Base-by-base conservation (phyloP, 2,329 filamentous ascomycete species). In the Fusarium goolgardi region DNA sequence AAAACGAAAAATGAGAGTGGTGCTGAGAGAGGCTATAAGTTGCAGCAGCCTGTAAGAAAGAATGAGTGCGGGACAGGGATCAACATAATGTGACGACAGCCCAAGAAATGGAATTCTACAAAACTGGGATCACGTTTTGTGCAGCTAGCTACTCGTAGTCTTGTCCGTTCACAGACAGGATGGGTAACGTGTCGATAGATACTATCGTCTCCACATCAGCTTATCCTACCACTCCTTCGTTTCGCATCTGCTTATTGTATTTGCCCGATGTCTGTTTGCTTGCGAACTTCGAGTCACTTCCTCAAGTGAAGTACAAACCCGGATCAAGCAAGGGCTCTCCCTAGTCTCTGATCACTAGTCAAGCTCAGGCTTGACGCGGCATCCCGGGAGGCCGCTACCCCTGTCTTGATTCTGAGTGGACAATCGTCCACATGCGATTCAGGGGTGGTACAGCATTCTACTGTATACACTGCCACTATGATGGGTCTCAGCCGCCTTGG, bases 131-230 rank as follows among this genome's bases (percentile, higher is more conserved):
- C 66, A 59, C 61, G 61, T 55, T 60, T 60, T 59, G 66, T 63
- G 57, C 50, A 56, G 53, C 41, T 65, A 46, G 18, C 35, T 39
- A 39, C 35, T 39, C 41, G 51, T 40, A 65, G 55, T 47, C 58
- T 64, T 49, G 29, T 41, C 35, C 51, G 51, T 65, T 61, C 41
- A 27, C n/a, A 6, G 34, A 39, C 5, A 27, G 34, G 47, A 50
- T 34, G 21, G 54, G 64, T 55, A 34, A 68, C 65, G 65, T 68
- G 65, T 68, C 65, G 65, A 61, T 52, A 65, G 54, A 41, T 45
- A 39, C 31, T 41, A 52, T 63, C 35, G 58, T 69, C 53, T 46
- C 65, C 65, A 68, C 65, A 65, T 65, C 65, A 57, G 52, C 65
- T 69, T 65, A 34, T 55, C 34, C 55, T 41, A 39, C 59, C 40